phyloP scores from a whole-genome alignment of 805 yeast genomes.

The Debaryomyces castellii region DNA sequence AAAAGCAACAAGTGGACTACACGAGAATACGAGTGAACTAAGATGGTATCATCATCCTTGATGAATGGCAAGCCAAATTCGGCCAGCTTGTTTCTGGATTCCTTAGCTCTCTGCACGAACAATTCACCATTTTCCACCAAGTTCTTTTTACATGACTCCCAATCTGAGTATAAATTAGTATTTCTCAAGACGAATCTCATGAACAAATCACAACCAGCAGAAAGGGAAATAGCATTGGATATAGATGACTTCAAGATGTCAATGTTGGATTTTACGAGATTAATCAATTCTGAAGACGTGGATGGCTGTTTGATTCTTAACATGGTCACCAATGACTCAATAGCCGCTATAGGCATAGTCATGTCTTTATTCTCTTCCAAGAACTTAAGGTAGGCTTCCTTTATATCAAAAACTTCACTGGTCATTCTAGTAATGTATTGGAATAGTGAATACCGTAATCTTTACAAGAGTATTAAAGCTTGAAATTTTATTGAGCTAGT shows the following conservation, averaged over 20 bases:
- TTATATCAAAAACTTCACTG: conserved; percentile 63
- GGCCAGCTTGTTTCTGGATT: conserved; percentile 83
- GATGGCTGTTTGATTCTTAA: conserved; percentile 81
- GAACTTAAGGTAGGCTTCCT: conserved; percentile 73
- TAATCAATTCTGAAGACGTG: conserved; percentile 91
- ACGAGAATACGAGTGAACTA: conserved; percentile 90
- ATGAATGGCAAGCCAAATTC: conserved; percentile 85
- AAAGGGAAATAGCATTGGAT: conserved; percentile 85
- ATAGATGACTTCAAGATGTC: conserved; percentile 72
- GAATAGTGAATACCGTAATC: neutral
- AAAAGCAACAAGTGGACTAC: conserved; percentile 77
- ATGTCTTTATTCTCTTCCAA: conserved; percentile 90
- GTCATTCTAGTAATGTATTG: conserved; percentile 4
- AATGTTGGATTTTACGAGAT: conserved; percentile 74
- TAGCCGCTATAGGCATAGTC: conserved; percentile 99
- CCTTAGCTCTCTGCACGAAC: conserved; percentile 89
- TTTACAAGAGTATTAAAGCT: neutral
- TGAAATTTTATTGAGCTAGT: too few relatives aligned
- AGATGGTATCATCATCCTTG: conserved; percentile 85
- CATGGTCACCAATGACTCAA: conserved; percentile 87
- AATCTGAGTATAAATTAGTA: conserved; percentile 82
- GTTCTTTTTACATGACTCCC: conserved; percentile 90
- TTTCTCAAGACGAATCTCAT: conserved; percentile 90
- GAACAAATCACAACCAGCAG: conserved; percentile 97
- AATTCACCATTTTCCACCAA: conserved; percentile 91